Evolutionary conservation across 1,139 yeast species (phyloP), one percentile per base, ranked within the genome.

Genomic region (Yamadazyma triangularis): DNA sequence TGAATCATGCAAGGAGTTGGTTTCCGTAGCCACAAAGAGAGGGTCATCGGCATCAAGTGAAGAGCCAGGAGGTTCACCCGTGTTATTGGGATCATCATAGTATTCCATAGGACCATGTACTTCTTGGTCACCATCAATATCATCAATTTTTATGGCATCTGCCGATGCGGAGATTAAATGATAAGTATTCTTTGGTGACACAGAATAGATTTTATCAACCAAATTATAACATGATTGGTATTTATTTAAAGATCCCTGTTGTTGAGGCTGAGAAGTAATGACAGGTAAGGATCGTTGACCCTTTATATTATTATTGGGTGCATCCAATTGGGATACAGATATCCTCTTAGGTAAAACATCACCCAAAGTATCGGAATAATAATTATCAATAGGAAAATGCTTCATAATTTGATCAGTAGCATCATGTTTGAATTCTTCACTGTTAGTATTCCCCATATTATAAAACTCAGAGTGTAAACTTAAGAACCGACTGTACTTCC

Each of bases 101-200:
- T 47, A 46, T 38, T 49, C 47, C 27, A 45, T 46, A 2, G 61
- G 60, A n/a, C 58, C 60, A n/a, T n/a, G n/a, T n/a, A n/a, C n/a
- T n/a, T n/a, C n/a, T 3, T 43, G 42, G 10, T 43, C 45, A 4
- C 58, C 60, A 29, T 51, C 48, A 13, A 8, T 22, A 10, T 36
- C 40, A 27, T 45, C 52, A 18, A 35, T 34, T 10, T 36, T 25
- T 29, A 43, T 47, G 11, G 58, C 63, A 29, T 51, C 44, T n/a
- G 64, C 64, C 4, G 58, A 51, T 13, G 58, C 61, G 12, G 53
- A 45, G 27, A 58, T 51, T 27, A 63, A 45, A 42, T 64, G 64
- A 35, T 51, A 58, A 0, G 71, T 64, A 33, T 63, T 62, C 31
- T 51, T 60, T 0, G 73, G 73, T 2, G 70, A 62, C 2, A 65